phyloP scores from a whole-genome alignment of 2,329 filamentous ascomycete species.

The Aspergillus sp. region DNA sequence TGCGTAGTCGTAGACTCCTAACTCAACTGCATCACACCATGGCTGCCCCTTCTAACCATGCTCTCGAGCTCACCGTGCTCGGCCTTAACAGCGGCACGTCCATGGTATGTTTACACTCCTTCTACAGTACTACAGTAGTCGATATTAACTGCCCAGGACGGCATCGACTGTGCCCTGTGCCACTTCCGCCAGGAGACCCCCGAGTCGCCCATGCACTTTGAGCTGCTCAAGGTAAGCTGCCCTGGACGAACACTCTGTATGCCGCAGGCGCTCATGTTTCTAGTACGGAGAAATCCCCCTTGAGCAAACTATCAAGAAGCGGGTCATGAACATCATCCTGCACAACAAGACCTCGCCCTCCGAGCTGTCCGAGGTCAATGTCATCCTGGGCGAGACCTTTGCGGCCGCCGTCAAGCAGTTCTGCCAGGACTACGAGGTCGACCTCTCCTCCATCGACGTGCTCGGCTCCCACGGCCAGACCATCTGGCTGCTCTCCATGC shows the following conservation, averaged over 20 bases:
- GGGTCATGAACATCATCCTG: constrained; percentile 58
- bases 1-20: neutral
- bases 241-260: no score
- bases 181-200: constrained; percentile 56
- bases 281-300: constrained; percentile 57
- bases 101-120: constrained; percentile 37
- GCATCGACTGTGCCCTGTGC: constrained; percentile 60
- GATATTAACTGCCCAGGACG: constrained; percentile 35
- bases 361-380: constrained; percentile 58
- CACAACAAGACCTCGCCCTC: constrained; percentile 53
- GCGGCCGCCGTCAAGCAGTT: constrained; percentile 52
- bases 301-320: constrained; percentile 52
- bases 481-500: constrained; percentile 58
- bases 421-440: constrained; percentile 28
- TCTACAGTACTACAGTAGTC: neutral
- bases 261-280: neutral
- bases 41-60: neutral
- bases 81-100: constrained; percentile 55
- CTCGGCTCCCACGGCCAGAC: constrained; percentile 59
- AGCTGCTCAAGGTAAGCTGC: constrained; percentile 43
- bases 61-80: constrained; percentile 26
- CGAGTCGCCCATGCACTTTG: constrained; percentile 54
- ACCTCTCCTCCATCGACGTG: neutral
- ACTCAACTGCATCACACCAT: neutral
- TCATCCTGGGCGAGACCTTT: constrained; percentile 58